Base-by-base conservation (phyloP, 129 eudicot genomes). In the Flaveria brownii region DNA sequence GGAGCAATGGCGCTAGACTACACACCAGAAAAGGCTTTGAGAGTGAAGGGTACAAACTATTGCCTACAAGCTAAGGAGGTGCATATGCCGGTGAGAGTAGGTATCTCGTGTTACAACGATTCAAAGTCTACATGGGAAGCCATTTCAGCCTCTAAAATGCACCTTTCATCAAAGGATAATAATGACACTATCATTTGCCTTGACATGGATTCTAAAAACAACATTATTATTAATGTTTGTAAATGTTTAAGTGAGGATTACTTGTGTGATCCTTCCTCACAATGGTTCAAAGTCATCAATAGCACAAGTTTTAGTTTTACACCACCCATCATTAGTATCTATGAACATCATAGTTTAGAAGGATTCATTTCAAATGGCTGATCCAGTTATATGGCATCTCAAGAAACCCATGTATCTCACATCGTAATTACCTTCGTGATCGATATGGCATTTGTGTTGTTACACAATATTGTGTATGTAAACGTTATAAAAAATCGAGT, bases 201-300 rank as follows among this genome's bases (percentile, higher is more conserved):
- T 77, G 97, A 91, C 61, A 74, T 87, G 8, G 85, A 87, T 68
- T 72, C 86, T 4, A 43, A 78, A 71, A 78, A 87, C 43, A 66
- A 11, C 2, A 26, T 85, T 11, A 78, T 82, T 50, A 86, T 90
- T 11, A 82, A 78, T 55, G 71, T 15, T 2, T 92, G 98, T 77
- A 88, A 84, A 46, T 93, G 98, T 68, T 45, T 83, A 85, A 84
- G 78, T 39, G 68, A 51, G 42, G 83, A 81, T 42, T 62, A 30
- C 22, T 33, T 30, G 22, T 90, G 97, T 67, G 97, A 93, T 67
- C 98, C 96, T 18, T 84, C 71, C 13, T 90, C 92, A 22, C 97
- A 88, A 68, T 90, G 98, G 97, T 93, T 93, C 84, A 90, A 93
- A 72, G 76, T 93, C 75, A 78, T 90, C 20, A 76, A 88, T 33